Evolutionary conservation across 2,329 filamentous ascomycete species (phyloP).

Genomic region (Chaetomiaceae sp.): DNA sequence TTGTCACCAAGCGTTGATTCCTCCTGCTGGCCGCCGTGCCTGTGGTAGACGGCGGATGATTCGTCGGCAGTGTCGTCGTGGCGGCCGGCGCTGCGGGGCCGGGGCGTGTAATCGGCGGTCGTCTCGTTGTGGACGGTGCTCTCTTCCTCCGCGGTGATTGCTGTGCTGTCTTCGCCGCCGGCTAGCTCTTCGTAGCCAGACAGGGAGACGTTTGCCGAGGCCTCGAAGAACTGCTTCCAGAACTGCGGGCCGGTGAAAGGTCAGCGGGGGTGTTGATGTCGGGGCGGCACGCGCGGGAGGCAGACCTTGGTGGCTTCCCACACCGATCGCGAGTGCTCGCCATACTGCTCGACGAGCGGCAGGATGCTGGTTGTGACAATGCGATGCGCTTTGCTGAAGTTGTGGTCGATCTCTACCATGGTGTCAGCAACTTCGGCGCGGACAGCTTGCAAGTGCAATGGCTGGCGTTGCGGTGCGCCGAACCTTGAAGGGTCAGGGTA

Average conservation of each 20-base stretch:
- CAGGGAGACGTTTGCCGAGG: constrained; percentile 92
- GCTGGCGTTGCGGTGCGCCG: constrained; percentile 3
- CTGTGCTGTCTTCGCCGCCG: constrained; percentile 57
- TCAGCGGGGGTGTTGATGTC: constrained; percentile 2
- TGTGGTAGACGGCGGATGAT: constrained; percentile 25
- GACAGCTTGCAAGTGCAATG: neutral
- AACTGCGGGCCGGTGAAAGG: constrained; percentile 53
- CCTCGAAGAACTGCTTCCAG: constrained; percentile 99
- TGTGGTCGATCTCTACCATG: constrained; percentile 83
- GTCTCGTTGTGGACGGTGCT: constrained; percentile 52
- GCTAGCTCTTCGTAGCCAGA: constrained; percentile 86
- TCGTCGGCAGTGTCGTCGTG: constrained; percentile 35
- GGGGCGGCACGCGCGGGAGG: neutral
- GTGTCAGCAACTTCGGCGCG: neutral
- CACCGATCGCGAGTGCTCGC: constrained; percentile 84
- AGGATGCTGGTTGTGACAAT: constrained; percentile 93
- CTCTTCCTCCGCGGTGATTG: constrained; percentile 43
- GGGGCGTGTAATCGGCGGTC: constrained; percentile 34
- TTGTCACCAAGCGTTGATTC: constrained; percentile 62
- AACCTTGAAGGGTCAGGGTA: constrained; percentile 88
- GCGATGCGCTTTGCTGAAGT: constrained; percentile 93
- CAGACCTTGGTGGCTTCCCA: constrained; percentile 92
- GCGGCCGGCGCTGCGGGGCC: constrained; percentile 25
- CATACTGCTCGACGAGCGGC: constrained; percentile 90
- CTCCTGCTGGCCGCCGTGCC: constrained; percentile 34